These are phyloP conservation scores for Saccharomycopsis selenospora DNA, from an alignment of 805 yeast species.

Conservation along the genomic window DNA sequence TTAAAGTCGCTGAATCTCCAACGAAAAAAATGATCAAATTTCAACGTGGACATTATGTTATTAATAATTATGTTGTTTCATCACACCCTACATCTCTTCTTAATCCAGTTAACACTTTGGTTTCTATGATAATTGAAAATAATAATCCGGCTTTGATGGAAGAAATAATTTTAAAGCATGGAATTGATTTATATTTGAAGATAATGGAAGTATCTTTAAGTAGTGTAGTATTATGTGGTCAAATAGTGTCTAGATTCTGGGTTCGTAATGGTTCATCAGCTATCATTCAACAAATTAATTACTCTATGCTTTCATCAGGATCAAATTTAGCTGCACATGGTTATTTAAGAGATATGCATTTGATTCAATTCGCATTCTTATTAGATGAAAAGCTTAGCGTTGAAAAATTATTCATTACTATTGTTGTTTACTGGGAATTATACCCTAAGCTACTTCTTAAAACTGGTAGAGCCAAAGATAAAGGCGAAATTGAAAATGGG, in stretches of 20 bases:
- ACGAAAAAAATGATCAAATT: no score
- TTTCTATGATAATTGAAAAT: conserved; percentile 12
- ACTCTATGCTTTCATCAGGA: conserved; percentile 44
- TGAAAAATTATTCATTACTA: conserved; percentile 54
- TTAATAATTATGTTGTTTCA: neutral
- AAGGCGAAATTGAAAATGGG: conserved; percentile 24
- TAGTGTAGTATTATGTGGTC: conserved; percentile 68
- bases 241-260: conserved; percentile 85
- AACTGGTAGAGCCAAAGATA: neutral
- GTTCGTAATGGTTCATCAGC: conserved; percentile 86
- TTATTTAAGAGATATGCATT: conserved; percentile 66
- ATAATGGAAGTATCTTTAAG: conserved; percentile 33
- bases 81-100: conserved; percentile 5
- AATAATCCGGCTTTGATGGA: no score
- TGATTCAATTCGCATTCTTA: conserved; percentile 56
- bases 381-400: conserved; percentile 36
- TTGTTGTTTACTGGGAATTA: conserved; percentile 36
- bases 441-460: conserved; percentile 4
- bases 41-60: no score
- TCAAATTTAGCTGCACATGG: conserved; percentile 69
- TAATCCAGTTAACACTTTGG: conserved; percentile 17
- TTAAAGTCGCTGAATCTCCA: no score
- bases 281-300: conserved; percentile 67
- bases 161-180: no score
- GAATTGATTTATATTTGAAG: neutral